Evolutionary conservation across 768 basidiomycete species (phyloP).

Genomic region (Russula earlei): DNA sequence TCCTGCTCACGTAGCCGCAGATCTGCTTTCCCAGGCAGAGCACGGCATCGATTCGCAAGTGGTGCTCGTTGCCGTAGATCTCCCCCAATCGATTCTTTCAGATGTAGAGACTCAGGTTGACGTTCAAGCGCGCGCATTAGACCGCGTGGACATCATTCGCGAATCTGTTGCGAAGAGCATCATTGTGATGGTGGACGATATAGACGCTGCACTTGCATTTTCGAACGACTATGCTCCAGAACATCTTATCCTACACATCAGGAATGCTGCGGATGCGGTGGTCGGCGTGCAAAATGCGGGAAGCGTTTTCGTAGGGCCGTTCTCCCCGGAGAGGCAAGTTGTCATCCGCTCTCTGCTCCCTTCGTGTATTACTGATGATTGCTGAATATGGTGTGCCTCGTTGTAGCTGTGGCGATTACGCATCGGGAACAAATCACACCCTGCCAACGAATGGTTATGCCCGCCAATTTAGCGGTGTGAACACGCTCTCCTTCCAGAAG

Average conservation of each 20-base stretch:
- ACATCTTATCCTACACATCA: constrained; percentile 87
- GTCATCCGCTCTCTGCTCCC: neutral
- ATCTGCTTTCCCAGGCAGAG: constrained; percentile 95
- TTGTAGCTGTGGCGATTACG: constrained; percentile 91
- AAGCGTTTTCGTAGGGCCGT: constrained; percentile 92
- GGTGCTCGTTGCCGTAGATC: constrained; percentile 74
- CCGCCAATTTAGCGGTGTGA: constrained; percentile 96
- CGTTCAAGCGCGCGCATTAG: constrained; percentile 72
- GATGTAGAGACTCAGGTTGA: constrained; percentile 82
- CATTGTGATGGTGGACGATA: constrained; percentile 61
- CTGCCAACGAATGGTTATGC: constrained; percentile 95
- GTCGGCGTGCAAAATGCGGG: constrained; percentile 80
- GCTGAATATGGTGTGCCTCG: neutral
- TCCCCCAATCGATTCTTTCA: constrained; percentile 51
- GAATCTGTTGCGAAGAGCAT: constrained; percentile 86
- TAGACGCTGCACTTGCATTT: constrained; percentile 76
- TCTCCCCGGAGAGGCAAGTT: constrained; percentile 84
- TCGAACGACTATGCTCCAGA: constrained; percentile 98
- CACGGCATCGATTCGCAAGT: constrained; percentile 98
- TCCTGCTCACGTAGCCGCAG: constrained; percentile 89
- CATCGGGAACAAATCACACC: constrained; percentile 98
- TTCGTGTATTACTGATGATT: neutral
- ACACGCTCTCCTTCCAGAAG: constrained; percentile 95
- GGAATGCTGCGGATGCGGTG: constrained; percentile 57
- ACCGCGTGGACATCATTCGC: constrained; percentile 83